Conservation (phyloP, 192 early-diverging fungal species). For the Dissophora ornata region DNA sequence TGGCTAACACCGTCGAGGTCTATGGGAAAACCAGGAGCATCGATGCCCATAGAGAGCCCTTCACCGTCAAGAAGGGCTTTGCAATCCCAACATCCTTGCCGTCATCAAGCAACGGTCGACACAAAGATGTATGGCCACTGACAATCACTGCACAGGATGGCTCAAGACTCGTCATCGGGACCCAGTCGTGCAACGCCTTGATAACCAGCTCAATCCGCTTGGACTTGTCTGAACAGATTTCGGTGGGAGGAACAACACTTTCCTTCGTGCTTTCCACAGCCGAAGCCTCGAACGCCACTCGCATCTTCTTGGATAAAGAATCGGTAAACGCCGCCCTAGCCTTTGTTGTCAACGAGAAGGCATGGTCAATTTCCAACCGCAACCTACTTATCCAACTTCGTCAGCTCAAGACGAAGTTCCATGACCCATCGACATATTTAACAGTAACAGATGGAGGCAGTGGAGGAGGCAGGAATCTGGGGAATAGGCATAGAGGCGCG, state of each 20-base stretch:
- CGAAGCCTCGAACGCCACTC: conserved; percentile 14
- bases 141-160: conserved; percentile 21
- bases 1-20: conserved; percentile 45
- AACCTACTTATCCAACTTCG: conserved; percentile 19
- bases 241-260: conserved; percentile 34
- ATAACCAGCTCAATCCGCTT: conserved; percentile 44
- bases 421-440: conserved; percentile 17
- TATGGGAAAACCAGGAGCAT: conserved; percentile 35
- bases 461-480: no score
- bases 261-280: conserved; percentile 9
- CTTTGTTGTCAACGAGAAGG: background rate
- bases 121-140: conserved; percentile 44
- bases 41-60: conserved; percentile 39
- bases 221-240: conserved; percentile 16
- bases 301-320: conserved; percentile 30
- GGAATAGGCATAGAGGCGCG: no score
- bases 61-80: conserved; percentile 23
- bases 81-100: conserved; percentile 31
- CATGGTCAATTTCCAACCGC: background rate
- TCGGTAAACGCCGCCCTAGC: conserved; percentile 13
- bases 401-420: conserved; percentile 36
- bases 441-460: no score
- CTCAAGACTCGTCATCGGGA: conserved; percentile 6
- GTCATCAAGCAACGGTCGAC: conserved; percentile 5
- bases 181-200: conserved; percentile 14